Evolutionary conservation across 2,329 filamentous ascomycete genomes (phyloP), one percentile per base, ranked within the genome.

Genomic region (Fusarium aywerte): DNA sequence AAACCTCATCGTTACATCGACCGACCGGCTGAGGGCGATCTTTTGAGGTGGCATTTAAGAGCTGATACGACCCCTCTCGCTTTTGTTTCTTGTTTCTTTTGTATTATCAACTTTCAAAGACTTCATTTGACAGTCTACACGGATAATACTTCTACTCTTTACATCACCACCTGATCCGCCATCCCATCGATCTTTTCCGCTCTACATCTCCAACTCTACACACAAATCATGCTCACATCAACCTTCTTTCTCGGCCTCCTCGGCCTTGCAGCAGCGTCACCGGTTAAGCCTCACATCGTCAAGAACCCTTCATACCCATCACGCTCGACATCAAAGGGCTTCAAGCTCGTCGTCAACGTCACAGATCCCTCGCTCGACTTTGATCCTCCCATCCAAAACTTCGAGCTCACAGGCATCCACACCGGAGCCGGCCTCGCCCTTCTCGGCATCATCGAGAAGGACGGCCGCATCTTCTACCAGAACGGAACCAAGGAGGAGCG

Each of bases 331-430:
- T 71, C 71, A 33, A 73, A 73, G 65, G 75, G 77, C 52, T 83
- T 83, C 75, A 76, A 74, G 35, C 76, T 84, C 27, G 74, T 82
- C 20, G 78, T 80, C 70, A 82, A 83, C 60, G 79, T 84, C 36
- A 81, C 80, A 10, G 76, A 82, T 68, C 75, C 73, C 3, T 63
- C 75, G 15, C 67, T 68, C 33, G 80, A 83, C 65, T 78, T 84
- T 48, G 69, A 69, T 7, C 76, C 79, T 1, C 74, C 81, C 1
- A 77, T 85, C 63, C 75, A 84, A 33, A 73, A 78, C 69, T 77
- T 71, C 60, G 75, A 75, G 44, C 54, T 85, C 25, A 73, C 75
- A 42, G 79, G 76, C 44, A 79, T 82, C 38, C 82, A 84, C 71
- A 75, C 75, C 8, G 81, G 82, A 33, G 79, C 82, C 1, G 81